phyloP scores from a whole-genome alignment of 371 early-diverging fungal species.

The Smittium culicis region DNA sequence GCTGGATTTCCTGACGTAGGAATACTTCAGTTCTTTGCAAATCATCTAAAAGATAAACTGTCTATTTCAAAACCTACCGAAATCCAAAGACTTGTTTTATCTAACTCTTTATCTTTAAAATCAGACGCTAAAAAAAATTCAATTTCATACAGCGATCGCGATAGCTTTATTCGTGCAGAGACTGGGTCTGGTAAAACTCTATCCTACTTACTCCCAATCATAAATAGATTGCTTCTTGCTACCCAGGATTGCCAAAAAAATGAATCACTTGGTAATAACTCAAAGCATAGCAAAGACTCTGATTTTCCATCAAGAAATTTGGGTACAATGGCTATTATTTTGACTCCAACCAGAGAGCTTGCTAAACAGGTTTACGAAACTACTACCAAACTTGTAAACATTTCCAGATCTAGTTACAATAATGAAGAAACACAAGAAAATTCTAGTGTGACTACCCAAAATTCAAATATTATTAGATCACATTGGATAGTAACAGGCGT shows the following conservation, averaged over 20 bases:
- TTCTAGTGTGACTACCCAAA: neutral
- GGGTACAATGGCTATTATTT: slow-evolving; percentile 32
- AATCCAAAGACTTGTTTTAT: slow-evolving; percentile 88
- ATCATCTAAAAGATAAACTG: slow-evolving; percentile 47
- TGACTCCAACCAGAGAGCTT: slow-evolving; percentile 96
- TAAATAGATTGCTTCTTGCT: slow-evolving; percentile 47
- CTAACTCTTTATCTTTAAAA: slow-evolving; percentile 57
- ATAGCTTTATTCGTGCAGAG: slow-evolving; percentile 84
- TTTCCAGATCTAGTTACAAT: slow-evolving; percentile 23
- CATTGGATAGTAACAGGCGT: slow-evolving; percentile 93
- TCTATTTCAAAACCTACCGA: slow-evolving; percentile 71
- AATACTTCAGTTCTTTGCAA: slow-evolving; percentile 45
- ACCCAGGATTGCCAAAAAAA: slow-evolving; percentile 11
- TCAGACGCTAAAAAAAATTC: slow-evolving; percentile 17
- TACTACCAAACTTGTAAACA: slow-evolving; percentile 46
- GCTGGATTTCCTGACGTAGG: neutral
- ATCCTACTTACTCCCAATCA: slow-evolving; percentile 85
- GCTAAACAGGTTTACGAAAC: slow-evolving; percentile 87
- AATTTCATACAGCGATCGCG: slow-evolving; percentile 37
- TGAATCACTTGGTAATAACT: neutral
- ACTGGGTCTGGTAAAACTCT: slow-evolving; percentile 99
- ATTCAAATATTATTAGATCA: slow-evolving; percentile 20
- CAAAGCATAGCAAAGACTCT: neutral
- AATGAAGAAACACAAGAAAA: neutral
- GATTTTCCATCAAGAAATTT: slow-evolving; percentile 26